Conservation (phyloP, 2,329 filamentous ascomycete species). For the Aspergillus glaucus region DNA sequence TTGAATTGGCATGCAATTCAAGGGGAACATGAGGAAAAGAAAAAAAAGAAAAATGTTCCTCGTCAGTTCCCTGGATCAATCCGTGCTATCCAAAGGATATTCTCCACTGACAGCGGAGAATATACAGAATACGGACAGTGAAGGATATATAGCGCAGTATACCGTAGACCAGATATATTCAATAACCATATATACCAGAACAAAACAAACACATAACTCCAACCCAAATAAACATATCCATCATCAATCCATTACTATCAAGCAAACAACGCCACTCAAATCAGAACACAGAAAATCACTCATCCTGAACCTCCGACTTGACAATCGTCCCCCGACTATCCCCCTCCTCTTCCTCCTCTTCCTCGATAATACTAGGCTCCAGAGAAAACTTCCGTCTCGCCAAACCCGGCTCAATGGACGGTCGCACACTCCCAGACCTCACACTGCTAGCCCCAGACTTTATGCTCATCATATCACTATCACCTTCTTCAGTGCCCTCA, state of each 20-base stretch:
- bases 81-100: too few relatives aligned
- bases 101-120: too few relatives aligned
- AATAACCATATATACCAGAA: too few relatives aligned
- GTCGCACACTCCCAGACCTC: slow-evolving; percentile 22
- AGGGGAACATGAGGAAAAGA: too few relatives aligned
- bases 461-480: slow-evolving; percentile 25
- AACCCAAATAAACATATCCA: too few relatives aligned
- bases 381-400: slow-evolving; percentile 20
- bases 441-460: slow-evolving; percentile 20
- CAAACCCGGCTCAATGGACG: slow-evolving; percentile 22
- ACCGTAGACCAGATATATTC: too few relatives aligned
- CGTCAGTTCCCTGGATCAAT: too few relatives aligned
- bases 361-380: slow-evolving; percentile 34
- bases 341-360: slow-evolving; percentile 31
- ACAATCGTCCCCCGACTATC: slow-evolving; percentile 27
- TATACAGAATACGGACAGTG: neutral
- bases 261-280: too few relatives aligned
- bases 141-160: slow-evolving; percentile 2
- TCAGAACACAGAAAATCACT: slow-evolving; percentile 8
- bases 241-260: too few relatives aligned
- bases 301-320: slow-evolving; percentile 26
- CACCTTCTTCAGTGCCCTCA: slow-evolving; percentile 26
- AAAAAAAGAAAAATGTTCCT: too few relatives aligned
- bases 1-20: too few relatives aligned
- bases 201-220: too few relatives aligned